Evolutionary conservation across 176 grass and related monocot genomes (phyloP).

Genomic region (Aechmea fasciata): DNA sequence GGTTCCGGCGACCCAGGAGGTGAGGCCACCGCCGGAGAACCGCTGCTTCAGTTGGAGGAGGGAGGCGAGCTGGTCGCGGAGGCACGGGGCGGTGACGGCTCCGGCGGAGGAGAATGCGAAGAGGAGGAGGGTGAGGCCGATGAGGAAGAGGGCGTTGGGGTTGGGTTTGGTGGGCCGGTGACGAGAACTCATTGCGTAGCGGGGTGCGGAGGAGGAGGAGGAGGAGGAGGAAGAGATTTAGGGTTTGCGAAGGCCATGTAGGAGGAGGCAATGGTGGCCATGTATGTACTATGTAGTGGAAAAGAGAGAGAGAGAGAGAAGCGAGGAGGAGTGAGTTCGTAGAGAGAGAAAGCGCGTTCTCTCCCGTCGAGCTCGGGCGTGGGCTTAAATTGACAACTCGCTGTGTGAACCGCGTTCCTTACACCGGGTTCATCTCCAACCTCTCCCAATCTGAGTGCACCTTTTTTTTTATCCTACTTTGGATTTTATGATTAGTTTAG

Average conservation of each 20-base stretch:
- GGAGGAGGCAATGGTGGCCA: neutral
- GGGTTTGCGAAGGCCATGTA: conserved; percentile 5
- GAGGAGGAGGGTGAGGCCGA: neutral
- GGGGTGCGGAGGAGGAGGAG: neutral
- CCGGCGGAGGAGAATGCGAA: neutral
- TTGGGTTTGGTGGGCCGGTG: no score
- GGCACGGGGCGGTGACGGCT: conserved; percentile 14
- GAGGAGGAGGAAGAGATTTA: neutral
- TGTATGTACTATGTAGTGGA: neutral
- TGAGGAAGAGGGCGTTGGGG: neutral
- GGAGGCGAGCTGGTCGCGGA: conserved; percentile 18
- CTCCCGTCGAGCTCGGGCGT: neutral
- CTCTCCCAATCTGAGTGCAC: no score
- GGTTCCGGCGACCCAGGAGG: conserved; percentile 16
- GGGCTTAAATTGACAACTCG: no score
- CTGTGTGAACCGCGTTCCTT: no score
- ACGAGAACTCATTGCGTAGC: conserved; percentile 9
- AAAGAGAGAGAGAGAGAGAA: neutral
- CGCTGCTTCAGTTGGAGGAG: conserved; percentile 30
- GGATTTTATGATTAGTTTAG: no score
- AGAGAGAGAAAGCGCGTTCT: conserved; percentile 4
- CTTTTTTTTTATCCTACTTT: no score
- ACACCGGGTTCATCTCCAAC: no score
- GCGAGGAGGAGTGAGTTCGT: no score
- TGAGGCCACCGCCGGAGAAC: conserved; percentile 17